Percentiles rank a stretch among this genome's conserved stretches.
These are phyloP conservation scores for Adenanthera pavonina DNA, from an alignment of 306 rosid genomes.

Conservation along the genomic window DNA sequence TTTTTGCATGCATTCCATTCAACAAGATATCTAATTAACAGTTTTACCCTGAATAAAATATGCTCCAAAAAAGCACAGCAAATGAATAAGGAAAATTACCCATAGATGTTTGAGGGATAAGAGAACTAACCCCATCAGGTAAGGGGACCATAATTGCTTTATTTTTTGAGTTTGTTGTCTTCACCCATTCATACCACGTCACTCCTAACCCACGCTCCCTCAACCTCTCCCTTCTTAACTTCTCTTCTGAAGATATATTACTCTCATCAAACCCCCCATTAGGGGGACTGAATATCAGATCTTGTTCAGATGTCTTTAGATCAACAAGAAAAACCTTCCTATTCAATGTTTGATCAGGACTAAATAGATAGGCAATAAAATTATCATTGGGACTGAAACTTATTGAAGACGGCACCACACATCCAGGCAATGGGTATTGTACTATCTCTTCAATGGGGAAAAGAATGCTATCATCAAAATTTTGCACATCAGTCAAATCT, in stretches of 20 bases:
- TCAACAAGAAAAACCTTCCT: conserved; percentile 73
- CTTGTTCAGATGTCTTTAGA: conserved; percentile 62
- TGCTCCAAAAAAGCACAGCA: background rate
- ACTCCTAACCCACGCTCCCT: conserved; percentile 97
- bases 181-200: conserved; percentile 94
- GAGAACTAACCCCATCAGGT: conserved; percentile 90
- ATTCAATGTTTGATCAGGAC: conserved; percentile 78
- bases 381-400: conserved; percentile 85
- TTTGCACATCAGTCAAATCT: conserved; percentile 55
- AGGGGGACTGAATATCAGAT: conserved; percentile 80
- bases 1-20: background rate
- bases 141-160: conserved; percentile 86
- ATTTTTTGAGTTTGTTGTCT: conserved; percentile 63
- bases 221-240: conserved; percentile 94
- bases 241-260: conserved; percentile 86
- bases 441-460: conserved; percentile 91
- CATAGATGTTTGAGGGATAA: conserved; percentile 14
- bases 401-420: conserved; percentile 72
- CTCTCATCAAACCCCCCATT: conserved; percentile 94
- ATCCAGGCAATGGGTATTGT: conserved; percentile 93
- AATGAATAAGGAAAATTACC: background rate
- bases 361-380: conserved; percentile 68
- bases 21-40: background rate
- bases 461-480: conserved; percentile 58
- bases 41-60: background rate